Evolutionary conservation across 345 rosid species (phyloP).

Genomic region (Eucalyptus leucophloia): DNA sequence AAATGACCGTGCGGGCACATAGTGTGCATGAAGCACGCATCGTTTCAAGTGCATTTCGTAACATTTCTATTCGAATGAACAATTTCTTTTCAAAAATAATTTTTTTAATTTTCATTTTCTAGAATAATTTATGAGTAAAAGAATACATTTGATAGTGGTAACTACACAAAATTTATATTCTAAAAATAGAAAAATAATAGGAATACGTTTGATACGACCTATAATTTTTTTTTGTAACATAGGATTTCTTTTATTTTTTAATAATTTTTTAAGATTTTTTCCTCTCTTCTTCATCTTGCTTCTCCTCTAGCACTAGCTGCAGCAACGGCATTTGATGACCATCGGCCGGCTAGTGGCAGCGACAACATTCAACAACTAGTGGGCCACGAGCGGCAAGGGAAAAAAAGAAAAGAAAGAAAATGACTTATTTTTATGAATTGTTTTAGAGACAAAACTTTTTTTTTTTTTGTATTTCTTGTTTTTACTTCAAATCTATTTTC

Average conservation of each 20-base stretch:
- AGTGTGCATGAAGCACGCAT: not conserved
- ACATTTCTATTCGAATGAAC: accelerated
- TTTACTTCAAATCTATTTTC: accelerated
- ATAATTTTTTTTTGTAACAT: no score
- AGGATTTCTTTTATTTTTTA: no score
- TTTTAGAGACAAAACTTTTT: accelerated
- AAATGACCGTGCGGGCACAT: not conserved
- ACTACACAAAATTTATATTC: no score
- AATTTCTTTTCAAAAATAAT: accelerated
- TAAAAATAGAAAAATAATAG: no score
- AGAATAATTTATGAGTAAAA: accelerated
- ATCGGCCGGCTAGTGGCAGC: accelerated
- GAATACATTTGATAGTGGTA: accelerated
- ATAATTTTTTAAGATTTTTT: no score
- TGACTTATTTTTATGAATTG: no score
- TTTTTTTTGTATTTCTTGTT: no score
- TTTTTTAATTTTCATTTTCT: no score
- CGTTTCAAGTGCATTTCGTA: accelerated
- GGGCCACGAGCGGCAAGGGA: accelerated
- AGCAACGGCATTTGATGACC: accelerated
- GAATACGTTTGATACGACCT: accelerated
- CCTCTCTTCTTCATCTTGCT: no score
- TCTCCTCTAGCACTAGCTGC: accelerated
- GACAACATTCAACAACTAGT: no score
- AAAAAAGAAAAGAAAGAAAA: no score